Evolutionary conservation across 306 rosid genomes (phyloP).

Genomic region (Lathyrus oleraceus): DNA sequence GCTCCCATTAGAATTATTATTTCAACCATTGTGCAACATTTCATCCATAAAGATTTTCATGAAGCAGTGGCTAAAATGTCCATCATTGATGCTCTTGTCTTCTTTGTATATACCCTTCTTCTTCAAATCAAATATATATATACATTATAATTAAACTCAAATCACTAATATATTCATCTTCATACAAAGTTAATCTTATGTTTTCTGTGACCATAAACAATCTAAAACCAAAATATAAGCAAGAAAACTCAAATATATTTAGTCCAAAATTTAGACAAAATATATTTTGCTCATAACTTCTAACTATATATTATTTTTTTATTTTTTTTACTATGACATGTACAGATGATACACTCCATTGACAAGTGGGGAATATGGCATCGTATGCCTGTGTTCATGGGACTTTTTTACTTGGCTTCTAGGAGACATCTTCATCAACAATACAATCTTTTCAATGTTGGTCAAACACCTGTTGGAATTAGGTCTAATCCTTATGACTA

Average conservation of each 20-base stretch:
- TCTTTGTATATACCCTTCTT: conserved; percentile 32
- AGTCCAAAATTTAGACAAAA: too few relatives aligned
- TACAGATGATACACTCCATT: conserved; percentile 52
- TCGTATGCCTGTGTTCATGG: conserved; percentile 50
- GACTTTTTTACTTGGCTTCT: conserved; percentile 34
- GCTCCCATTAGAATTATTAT: conserved; percentile 29
- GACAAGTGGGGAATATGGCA: conserved; percentile 64
- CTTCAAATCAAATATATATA: not conserved
- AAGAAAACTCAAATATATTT: too few relatives aligned
- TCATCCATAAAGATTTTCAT: conserved; percentile 48
- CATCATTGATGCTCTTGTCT: conserved; percentile 44
- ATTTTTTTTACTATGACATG: not conserved
- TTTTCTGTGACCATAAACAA: too few relatives aligned
- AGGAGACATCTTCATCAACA: conserved; percentile 53
- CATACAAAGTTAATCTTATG: too few relatives aligned
- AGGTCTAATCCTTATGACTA: conserved; percentile 49
- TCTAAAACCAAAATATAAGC: too few relatives aligned
- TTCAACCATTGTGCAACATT: not conserved
- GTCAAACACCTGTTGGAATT: conserved; percentile 42
- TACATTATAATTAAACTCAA: too few relatives aligned
- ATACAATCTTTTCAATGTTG: conserved; percentile 63
- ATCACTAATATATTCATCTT: too few relatives aligned
- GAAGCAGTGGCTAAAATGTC: conserved; percentile 48
- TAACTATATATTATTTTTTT: too few relatives aligned
- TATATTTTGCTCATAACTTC: too few relatives aligned